Base-by-base conservation (phyloP, 2,329 filamentous ascomycete genomes). In the Xylaria polymorpha region DNA sequence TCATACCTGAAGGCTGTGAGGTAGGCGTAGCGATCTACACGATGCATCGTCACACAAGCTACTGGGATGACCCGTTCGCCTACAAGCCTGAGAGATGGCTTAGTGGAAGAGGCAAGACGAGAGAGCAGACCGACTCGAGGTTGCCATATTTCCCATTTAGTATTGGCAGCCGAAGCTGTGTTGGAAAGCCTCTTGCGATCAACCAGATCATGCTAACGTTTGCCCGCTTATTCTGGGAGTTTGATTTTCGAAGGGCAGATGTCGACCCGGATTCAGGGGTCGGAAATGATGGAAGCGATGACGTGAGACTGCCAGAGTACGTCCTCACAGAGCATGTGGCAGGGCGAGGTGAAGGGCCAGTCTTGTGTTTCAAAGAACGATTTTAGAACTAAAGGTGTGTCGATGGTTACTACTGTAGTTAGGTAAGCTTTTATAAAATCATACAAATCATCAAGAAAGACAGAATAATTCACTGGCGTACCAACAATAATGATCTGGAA, bases 1-100 rank as follows among this genome's bases (percentile, higher is more conserved):
- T 48, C 14, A 59, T 59, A 18, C 29, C 41, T 8, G 25, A 51
- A 10, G 39, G 39, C 57, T 37, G 25, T 9, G 14, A 59, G 9
- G 57, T 37, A 10, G 41, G 41, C 25, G 57, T 59, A 22, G 20
- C 22, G 15, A 14, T 48, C 15, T 48, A 59, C 25, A 32, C 25
- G 3, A 25, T 59, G 25, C 25, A 46, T 32, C 58, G 41, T 15
- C 29, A 39, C 39, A 1, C 29, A 4, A 14, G 29, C 18, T 61
- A 61, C 29, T 61, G 32, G 9, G 41, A 18, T 39, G 46, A 51
- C 32, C n/a, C 58, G 18, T 41, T 61, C 41, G 25, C 29, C 18
- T 59, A 46, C 22, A 46, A 44, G 41, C 25, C 57, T 7, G 41
- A 59, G 15, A 25, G 57, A 2, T 48, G 41, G 25, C 25, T 48